These are phyloP conservation scores for Parathielavia hyrcaniae DNA, from an alignment of 495 filamentous ascomycete genomes.

Conservation along the genomic window DNA sequence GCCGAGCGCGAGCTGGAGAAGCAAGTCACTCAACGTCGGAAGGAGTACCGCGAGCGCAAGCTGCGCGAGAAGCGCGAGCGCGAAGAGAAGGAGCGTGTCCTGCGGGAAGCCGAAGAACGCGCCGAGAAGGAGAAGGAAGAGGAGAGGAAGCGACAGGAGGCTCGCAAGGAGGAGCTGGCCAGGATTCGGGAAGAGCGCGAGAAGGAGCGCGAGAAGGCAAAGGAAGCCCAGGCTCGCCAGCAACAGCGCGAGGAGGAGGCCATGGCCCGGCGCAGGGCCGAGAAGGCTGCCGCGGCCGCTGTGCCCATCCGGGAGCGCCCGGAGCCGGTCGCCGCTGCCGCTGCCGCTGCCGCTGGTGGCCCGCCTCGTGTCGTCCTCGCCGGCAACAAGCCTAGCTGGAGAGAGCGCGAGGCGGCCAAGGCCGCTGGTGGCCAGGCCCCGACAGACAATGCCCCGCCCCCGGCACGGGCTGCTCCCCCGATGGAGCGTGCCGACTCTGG, in stretches of 20 bases:
- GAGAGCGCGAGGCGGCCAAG: conserved; percentile 40
- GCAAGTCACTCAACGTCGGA: conserved; percentile 77
- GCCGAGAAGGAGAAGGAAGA: conserved; percentile 74
- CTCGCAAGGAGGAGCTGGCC: conserved; percentile 50
- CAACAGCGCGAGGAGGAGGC: conserved; percentile 50
- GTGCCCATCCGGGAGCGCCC: conserved; percentile 32
- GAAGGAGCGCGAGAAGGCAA: conserved; percentile 63
- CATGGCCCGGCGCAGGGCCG: conserved; percentile 45
- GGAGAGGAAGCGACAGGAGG: conserved; percentile 65
- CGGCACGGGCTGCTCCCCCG: conserved; percentile 28
- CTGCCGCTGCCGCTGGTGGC: conserved; percentile 1
- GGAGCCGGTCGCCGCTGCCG: conserved; percentile 34
- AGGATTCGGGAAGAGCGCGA: conserved; percentile 77
- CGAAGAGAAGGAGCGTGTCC: conserved; percentile 69
- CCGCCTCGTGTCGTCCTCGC: conserved; percentile 30
- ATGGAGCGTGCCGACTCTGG: conserved; percentile 48
- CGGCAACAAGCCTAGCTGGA: conserved; percentile 39
- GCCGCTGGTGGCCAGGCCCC: conserved; percentile 15
- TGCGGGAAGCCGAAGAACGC: conserved; percentile 79
- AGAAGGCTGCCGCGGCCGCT: conserved; percentile 35
- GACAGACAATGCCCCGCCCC: conserved; percentile 16
- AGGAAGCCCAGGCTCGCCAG: conserved; percentile 47
- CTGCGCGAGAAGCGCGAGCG: conserved; percentile 69
- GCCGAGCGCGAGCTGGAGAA: conserved; percentile 85
- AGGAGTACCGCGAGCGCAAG: conserved; percentile 72